Evolutionary conservation across 169 alveolate genomes (phyloP).

Genomic region (Babesia bigemina): DNA sequence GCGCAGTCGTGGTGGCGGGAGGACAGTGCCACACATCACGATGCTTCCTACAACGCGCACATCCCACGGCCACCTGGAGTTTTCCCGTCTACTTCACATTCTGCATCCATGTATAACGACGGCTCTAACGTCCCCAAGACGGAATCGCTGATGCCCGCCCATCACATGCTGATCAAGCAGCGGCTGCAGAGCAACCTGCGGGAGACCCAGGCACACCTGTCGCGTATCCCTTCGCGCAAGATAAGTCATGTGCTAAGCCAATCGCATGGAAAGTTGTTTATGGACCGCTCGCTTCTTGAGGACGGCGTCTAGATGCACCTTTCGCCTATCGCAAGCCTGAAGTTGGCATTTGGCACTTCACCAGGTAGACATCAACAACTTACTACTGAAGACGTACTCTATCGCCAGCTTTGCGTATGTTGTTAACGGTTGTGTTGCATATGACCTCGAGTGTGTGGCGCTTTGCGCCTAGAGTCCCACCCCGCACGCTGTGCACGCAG

Average conservation of each 20-base stretch:
- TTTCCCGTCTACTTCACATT: too few species aligned
- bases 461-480: too few species aligned
- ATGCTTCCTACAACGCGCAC: too few species aligned
- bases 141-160: constrained; percentile 2
- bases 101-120: too few species aligned
- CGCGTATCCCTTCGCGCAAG: constrained; percentile 48
- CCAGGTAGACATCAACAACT: background rate
- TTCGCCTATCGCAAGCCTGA: background rate
- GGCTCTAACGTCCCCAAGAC: too few species aligned
- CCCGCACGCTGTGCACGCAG: too few species aligned
- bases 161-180: constrained; percentile 50
- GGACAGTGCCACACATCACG: too few species aligned
- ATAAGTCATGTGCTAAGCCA: constrained; percentile 44
- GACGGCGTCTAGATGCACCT: background rate
- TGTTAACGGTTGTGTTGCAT: too few species aligned
- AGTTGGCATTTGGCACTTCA: background rate
- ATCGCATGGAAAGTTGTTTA: background rate
- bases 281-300: background rate
- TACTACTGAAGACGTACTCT: background rate
- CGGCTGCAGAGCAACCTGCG: constrained; percentile 50
- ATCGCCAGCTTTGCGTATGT: too few species aligned
- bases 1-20: too few species aligned
- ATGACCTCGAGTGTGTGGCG: too few species aligned
- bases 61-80: too few species aligned
- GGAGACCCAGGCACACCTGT: constrained; percentile 64